Evolutionary conservation across 2,329 filamentous ascomycete genomes (phyloP).

Genomic region (Ramichloridium luteum): DNA sequence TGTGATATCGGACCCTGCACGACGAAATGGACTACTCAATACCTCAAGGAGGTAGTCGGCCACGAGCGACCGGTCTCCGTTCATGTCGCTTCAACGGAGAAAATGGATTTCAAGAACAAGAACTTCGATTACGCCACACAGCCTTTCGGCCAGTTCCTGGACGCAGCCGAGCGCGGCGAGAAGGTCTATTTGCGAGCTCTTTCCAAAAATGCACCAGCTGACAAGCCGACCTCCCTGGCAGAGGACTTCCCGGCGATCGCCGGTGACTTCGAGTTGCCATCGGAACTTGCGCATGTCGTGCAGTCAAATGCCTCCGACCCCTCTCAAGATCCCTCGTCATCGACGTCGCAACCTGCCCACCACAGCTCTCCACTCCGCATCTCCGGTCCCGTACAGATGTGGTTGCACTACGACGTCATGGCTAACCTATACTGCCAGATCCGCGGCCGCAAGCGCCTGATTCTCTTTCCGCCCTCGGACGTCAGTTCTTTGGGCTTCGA

Average conservation of each 20-base stretch:
- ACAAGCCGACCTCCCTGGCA: conserved; percentile 55
- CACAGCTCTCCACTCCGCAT: conserved; percentile 73
- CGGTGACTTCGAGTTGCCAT: conserved; percentile 57
- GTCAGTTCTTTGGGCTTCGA: conserved; percentile 57
- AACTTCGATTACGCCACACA: conserved; percentile 69
- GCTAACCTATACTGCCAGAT: conserved; percentile 79
- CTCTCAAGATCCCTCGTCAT: background rate
- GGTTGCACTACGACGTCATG: conserved; percentile 87
- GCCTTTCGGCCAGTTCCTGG: conserved; percentile 54
- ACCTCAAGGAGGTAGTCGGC: conserved; percentile 53
- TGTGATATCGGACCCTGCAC: conserved; percentile 57
- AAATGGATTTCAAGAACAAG: conserved; percentile 72
- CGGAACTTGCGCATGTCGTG: conserved; percentile 44
- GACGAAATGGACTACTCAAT: conserved; percentile 53
- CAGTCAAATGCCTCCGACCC: conserved; percentile 40
- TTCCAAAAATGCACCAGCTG: conserved; percentile 55
- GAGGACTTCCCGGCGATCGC: conserved; percentile 61
- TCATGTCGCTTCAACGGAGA: conserved; percentile 42
- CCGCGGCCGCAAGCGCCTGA: conserved; percentile 56
- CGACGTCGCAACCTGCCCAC: too few species aligned
- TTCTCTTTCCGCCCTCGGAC: conserved; percentile 69
- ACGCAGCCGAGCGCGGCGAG: conserved; percentile 45
- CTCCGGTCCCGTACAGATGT: conserved; percentile 65
- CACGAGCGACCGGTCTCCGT: conserved; percentile 55
- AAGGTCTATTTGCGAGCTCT: conserved; percentile 68